Base-by-base conservation (phyloP, 495 filamentous ascomycete species). In the Astrothelium subdiscretum region DNA sequence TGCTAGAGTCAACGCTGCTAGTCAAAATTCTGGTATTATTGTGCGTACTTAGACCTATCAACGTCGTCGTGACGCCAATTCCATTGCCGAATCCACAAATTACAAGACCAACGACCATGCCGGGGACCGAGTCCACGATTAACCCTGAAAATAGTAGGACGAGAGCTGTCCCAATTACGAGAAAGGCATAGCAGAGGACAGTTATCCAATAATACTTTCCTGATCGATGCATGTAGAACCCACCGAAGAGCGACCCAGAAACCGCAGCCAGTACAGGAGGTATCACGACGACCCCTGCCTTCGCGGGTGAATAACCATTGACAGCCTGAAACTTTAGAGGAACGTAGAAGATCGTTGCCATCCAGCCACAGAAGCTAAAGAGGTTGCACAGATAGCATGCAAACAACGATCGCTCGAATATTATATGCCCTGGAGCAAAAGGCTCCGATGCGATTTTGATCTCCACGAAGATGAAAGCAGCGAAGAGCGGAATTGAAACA, bases 321-420 rank as follows among this genome's bases (percentile, higher is more conserved):
- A 89, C 84, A 6, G 85, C 90, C 72, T 96, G 90, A 71, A 85
- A 90, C 70, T 86, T 91, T 2, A 95, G 78, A 11, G 91, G 87
- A 31, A 94, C 74, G 69, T 89, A 91, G 78, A 92, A 96, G 0
- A 88, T 62, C 4, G 77, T 70, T 0, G 81, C 78, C 63, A 92
- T 75, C 75, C 85, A 86, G 8, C 80, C 84, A 6, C 78, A 84
- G 60, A 91, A 83, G 48, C 81, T 81, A 73, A 91, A 91, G 76
- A 92, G 90, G 68, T 92, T 90, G 69, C 85, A 83, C 26, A 85
- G 69, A 65, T 87, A 92, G 63, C 80, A 80, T 1, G 89, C 81
- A 59, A 91, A 74, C 32, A 92, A 79, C 1, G 80, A 80, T 18
- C 82, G 75, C 69, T 87, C 79, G 67, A 92, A 87, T 62, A 95